A percentile compares a stretch with the other conserved stretches of the same genome.
Conservation (phyloP, 768 basidiomycete genomes). For the Lentinula edodes region DNA sequence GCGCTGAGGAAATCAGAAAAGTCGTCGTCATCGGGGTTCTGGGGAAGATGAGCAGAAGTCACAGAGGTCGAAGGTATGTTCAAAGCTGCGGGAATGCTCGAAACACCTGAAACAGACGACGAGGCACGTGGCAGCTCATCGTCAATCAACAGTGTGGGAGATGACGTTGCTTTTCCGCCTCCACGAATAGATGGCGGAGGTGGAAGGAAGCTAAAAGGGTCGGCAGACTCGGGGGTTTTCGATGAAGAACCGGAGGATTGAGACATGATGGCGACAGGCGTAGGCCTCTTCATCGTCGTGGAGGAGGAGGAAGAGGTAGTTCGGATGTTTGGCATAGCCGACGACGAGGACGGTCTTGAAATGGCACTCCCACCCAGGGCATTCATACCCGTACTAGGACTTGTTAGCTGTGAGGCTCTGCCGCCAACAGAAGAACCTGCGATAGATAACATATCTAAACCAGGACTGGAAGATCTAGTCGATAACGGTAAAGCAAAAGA, state of each 20-base stretch:
- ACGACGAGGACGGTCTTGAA: not conserved
- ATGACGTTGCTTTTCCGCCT: conserved; percentile 9
- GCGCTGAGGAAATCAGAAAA: conserved; percentile 47
- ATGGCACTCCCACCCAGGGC: not conserved
- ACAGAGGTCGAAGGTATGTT: no score
- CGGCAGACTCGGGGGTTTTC: conserved; percentile 2
- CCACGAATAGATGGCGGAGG: conserved; percentile 15
- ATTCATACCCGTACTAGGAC: not conserved
- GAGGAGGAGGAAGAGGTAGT: not conserved
- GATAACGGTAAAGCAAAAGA: not conserved
- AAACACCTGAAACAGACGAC: conserved; percentile 11
- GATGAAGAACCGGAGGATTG: conserved; percentile 11
- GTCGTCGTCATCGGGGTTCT: conserved; percentile 40
- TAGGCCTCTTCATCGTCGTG: conserved; percentile 9
- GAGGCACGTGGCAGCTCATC: not conserved
- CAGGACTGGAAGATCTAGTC: not conserved
- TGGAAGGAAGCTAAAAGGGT: conserved; percentile 10
- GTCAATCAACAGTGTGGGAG: conserved; percentile 9
- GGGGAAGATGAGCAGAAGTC: conserved; percentile 21
- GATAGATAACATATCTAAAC: not conserved
- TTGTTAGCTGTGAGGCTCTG: not conserved
- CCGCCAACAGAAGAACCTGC: not conserved
- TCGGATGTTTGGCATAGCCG: not conserved
- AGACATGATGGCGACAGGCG: conserved; percentile 13
- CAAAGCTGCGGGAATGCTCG: conserved; percentile 14